Conservation (phyloP, 2,329 filamentous ascomycete species). For the Penicillium aurantiogriseum region DNA sequence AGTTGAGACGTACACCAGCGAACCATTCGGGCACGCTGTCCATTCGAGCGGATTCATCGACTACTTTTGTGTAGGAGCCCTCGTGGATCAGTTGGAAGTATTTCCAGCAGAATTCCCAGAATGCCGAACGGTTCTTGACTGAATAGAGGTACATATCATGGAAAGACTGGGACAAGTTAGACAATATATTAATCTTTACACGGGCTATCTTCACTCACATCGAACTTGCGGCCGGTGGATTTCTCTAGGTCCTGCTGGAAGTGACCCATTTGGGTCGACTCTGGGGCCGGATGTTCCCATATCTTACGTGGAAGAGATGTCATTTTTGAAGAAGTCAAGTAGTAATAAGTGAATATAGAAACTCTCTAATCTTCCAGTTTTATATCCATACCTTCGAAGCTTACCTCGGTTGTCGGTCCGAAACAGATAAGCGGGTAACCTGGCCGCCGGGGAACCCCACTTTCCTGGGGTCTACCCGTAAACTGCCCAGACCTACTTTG, state of each 20-base stretch:
- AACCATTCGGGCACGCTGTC: constrained; percentile 76
- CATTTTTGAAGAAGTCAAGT: neutral
- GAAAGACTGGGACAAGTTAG: constrained; percentile 44
- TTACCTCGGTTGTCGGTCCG: neutral
- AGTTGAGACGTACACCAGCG: constrained; percentile 69
- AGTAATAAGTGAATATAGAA: neutral
- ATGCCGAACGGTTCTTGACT: constrained; percentile 58
- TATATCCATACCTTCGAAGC: neutral
- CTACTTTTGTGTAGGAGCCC: constrained; percentile 58
- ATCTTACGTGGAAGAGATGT: constrained; percentile 19
- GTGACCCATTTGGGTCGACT: constrained; percentile 22
- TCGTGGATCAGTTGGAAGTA: constrained; percentile 61
- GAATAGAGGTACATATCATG: constrained; percentile 70
- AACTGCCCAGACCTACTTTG: no score
- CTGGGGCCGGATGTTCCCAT: constrained; percentile 27
- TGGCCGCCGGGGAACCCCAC: neutral
- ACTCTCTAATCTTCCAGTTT: neutral
- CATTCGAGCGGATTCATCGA: constrained; percentile 70
- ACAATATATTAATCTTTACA: neutral
- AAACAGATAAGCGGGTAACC: neutral
- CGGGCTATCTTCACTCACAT: constrained; percentile 3
- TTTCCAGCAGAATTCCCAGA: constrained; percentile 65
- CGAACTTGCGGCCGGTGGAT: constrained; percentile 17
- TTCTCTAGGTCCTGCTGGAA: constrained; percentile 21
- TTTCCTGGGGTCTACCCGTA: neutral